Evolutionary conservation across 805 yeast species (phyloP).

Genomic region (Saccharomycopsis oosterbeekiorum): DNA sequence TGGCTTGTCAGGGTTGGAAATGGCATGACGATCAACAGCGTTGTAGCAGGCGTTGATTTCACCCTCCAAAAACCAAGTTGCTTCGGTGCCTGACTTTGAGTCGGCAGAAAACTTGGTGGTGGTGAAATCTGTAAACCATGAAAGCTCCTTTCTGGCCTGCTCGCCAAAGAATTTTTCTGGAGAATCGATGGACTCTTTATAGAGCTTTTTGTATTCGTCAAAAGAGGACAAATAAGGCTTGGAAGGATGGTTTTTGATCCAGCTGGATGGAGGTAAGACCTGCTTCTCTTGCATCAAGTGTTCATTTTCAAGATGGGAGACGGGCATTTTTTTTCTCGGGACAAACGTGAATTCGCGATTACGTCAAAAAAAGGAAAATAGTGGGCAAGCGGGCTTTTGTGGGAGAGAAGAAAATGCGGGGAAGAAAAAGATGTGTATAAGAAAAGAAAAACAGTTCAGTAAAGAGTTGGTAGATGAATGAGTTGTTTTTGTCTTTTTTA

Average conservation of each 20-base stretch:
- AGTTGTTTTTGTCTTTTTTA: too few species aligned
- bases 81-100: slow-evolving; percentile 30
- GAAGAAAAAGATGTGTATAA: too few species aligned
- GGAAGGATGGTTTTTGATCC: slow-evolving; percentile 28
- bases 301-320: slow-evolving; percentile 22
- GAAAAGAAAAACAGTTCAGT: too few species aligned
- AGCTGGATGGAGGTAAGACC: slow-evolving; percentile 19
- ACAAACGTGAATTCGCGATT: too few species aligned
- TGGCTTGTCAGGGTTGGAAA: slow-evolving; percentile 55
- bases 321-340: background rate
- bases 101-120: slow-evolving; percentile 34
- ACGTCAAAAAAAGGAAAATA: background rate
- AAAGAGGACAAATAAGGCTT: slow-evolving; percentile 39
- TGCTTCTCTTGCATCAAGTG: slow-evolving; percentile 25
- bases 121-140: slow-evolving; percentile 46
- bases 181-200: slow-evolving; percentile 46
- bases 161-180: slow-evolving; percentile 48
- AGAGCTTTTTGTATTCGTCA: slow-evolving; percentile 40
- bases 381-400: background rate
- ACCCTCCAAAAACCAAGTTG: slow-evolving; percentile 75
- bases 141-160: slow-evolving; percentile 38
- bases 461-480: too few species aligned
- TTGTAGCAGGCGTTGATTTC: slow-evolving; percentile 72
- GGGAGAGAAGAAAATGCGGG: too few species aligned
- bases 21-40: slow-evolving; percentile 76